Conservation (phyloP, 129 eudicot genomes). For the Silybum marianum region DNA sequence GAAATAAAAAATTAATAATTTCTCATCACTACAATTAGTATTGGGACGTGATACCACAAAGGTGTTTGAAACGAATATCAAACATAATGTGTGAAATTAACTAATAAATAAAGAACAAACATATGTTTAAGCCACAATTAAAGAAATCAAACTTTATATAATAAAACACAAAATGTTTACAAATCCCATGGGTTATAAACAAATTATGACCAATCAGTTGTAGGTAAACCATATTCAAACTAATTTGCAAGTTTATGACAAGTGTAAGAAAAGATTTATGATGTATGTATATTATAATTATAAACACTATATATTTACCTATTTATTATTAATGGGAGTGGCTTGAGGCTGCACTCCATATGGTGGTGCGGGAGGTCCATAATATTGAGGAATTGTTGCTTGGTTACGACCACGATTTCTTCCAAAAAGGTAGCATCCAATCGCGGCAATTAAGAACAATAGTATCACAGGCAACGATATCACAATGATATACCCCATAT, state of each 20-base stretch:
- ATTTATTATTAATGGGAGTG: slow-evolving; percentile 12
- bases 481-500: slow-evolving; percentile 37
- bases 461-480: slow-evolving; percentile 37
- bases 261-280: slow-evolving; percentile 10
- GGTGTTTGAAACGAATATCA: too few species aligned
- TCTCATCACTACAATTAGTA: too few species aligned
- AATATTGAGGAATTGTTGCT: slow-evolving; percentile 29
- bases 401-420: slow-evolving; percentile 29
- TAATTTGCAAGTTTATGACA: neutral
- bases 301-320: neutral
- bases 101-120: too few species aligned
- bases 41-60: too few species aligned
- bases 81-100: too few species aligned
- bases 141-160: neutral
- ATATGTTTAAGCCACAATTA: too few species aligned
- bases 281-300: neutral
- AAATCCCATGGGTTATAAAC: neutral
- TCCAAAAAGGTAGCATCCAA: slow-evolving; percentile 35
- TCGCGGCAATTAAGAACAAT: slow-evolving; percentile 24
- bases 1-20: too few species aligned
- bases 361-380: slow-evolving; percentile 46
- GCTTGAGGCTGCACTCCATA: slow-evolving; percentile 32
- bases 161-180: neutral
- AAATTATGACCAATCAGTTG: neutral
- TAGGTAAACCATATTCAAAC: neutral